Percentiles rank a stretch among this genome's conserved stretches.
Conservation (phyloP, 805 yeast species). For the Ogataea chonburiensis region DNA sequence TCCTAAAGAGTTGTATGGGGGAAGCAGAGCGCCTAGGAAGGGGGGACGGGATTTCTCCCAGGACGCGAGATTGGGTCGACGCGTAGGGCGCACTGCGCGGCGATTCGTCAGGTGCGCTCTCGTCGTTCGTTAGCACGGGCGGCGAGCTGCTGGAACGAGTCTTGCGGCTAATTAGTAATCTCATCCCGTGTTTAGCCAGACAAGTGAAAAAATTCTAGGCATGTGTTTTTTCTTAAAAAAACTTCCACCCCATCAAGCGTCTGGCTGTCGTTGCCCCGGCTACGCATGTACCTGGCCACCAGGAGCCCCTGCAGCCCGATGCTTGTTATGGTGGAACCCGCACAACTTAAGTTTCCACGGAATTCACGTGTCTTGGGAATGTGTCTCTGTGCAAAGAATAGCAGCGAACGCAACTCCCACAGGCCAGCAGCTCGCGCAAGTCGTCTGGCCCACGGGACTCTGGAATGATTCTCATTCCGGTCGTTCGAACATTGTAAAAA, state of each 20-base stretch:
- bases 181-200: slow-evolving; percentile 1
- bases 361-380: slow-evolving; percentile 24
- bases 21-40: slow-evolving; percentile 11
- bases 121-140: slow-evolving; percentile 1
- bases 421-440: slow-evolving; percentile 6
- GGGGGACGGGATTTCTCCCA: too few relatives aligned
- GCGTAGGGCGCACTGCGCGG: too few relatives aligned
- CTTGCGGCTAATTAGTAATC: slow-evolving; percentile 7
- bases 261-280: too few relatives aligned
- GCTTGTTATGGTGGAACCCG: too few relatives aligned
- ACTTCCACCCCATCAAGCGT: background rate
- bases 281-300: too few relatives aligned
- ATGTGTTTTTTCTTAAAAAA: background rate
- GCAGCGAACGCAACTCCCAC: slow-evolving; percentile 3
- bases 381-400: slow-evolving; percentile 34
- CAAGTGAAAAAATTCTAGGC: slow-evolving; percentile 1
- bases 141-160: slow-evolving; percentile 9
- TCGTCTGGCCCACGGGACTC: slow-evolving; percentile 1
- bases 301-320: too few relatives aligned
- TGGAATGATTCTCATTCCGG: slow-evolving; percentile 15
- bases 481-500: slow-evolving; percentile 10
- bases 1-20: slow-evolving; percentile 13
- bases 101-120: too few relatives aligned
- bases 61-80: too few relatives aligned
- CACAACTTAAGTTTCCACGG: slow-evolving; percentile 31